These are phyloP conservation scores for Zygosaccharomyces sapae DNA, from an alignment of 1,139 yeast species.

Conservation along the genomic window DNA sequence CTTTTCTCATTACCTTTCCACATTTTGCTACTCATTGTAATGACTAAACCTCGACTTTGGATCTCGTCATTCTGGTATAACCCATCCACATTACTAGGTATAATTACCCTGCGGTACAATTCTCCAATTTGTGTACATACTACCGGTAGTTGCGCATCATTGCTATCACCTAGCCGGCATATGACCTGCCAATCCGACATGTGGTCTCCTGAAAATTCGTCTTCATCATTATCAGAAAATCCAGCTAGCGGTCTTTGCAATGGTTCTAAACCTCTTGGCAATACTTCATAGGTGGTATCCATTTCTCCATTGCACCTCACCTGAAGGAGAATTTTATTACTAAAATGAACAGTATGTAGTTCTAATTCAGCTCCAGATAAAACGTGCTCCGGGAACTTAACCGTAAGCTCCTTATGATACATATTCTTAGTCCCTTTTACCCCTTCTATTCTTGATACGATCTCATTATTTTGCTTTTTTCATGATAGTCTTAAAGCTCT, in stretches of 20 bases:
- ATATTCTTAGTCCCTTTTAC: constrained; percentile 8
- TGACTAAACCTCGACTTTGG: constrained; percentile 31
- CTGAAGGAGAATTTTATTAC: constrained; percentile 35
- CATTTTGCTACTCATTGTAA: constrained; percentile 43
- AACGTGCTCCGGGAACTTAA: constrained; percentile 12
- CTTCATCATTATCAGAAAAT: constrained; percentile 17
- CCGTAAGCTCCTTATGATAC: constrained; percentile 15
- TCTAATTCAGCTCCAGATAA: constrained; percentile 11
- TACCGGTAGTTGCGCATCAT: constrained; percentile 32
- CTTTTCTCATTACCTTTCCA: constrained; percentile 29
- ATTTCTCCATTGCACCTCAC: constrained; percentile 41
- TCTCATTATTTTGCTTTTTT: background rate
- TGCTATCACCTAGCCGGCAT: constrained; percentile 32
- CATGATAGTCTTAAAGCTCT: background rate
- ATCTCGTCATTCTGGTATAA: constrained; percentile 8
- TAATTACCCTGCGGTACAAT: constrained; percentile 25
- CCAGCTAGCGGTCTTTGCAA: constrained; percentile 22
- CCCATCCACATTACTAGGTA: constrained; percentile 19
- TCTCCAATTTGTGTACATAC: constrained; percentile 31
- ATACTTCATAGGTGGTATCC: constrained; percentile 40
- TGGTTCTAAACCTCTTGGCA: constrained; percentile 26
- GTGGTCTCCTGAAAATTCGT: constrained; percentile 22
- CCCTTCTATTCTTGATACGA: background rate
- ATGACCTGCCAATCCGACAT: constrained; percentile 30
- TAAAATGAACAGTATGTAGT: constrained; percentile 26